Base-by-base conservation (phyloP, 2,329 filamentous ascomycete genomes). In the Capronia epimyces region DNA sequence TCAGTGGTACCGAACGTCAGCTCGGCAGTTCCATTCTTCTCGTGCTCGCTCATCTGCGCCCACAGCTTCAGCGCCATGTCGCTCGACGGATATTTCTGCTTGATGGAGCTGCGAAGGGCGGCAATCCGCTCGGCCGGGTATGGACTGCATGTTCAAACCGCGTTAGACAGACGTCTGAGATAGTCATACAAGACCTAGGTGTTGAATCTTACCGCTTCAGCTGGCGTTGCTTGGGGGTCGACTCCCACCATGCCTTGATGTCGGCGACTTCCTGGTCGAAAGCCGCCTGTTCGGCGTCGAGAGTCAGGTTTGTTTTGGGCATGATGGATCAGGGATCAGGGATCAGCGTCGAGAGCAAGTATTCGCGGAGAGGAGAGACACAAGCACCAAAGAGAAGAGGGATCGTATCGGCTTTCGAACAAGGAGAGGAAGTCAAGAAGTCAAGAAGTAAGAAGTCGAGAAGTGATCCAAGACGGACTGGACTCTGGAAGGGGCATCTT, bases 91-190 rank as follows among this genome's bases (percentile, higher is more conserved):
- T 44, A 50, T 22, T 34, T 43, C 18, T 34, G 37, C 25, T 44
- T 43, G 39, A 43, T 36, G 18, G 39, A 32, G 27, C 47, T 44
- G 5, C 47, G 47, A 32, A 50, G 29, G 8, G 47, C 47, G 3
- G 47, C 47, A 37, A 50, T 44, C 13, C 39, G 37, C 21, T 50
- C 40, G n/a, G 47, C 47, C 16, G 39, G 31, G 29, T 50, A 50
- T 25, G 47, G 47, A 46, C 46, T 45, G 16, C 16, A 3, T 16
- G 21, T 15, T 8, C 15, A 5, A 4, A 3, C 8, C 12, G 4
- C 29, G 29, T 32, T 12, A 32, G 29, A 9, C 13, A 32, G 3
- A 32, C 29, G 7, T 32, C 12, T 12, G 3, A 32, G 12, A 32
- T n/a, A n/a, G n/a, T n/a, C n/a, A n/a, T n/a, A 27, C 10, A 5